Evolutionary conservation across 495 filamentous ascomycete genomes (phyloP), one percentile per base, ranked within the genome.

Genomic region (Xylaria acuta): DNA sequence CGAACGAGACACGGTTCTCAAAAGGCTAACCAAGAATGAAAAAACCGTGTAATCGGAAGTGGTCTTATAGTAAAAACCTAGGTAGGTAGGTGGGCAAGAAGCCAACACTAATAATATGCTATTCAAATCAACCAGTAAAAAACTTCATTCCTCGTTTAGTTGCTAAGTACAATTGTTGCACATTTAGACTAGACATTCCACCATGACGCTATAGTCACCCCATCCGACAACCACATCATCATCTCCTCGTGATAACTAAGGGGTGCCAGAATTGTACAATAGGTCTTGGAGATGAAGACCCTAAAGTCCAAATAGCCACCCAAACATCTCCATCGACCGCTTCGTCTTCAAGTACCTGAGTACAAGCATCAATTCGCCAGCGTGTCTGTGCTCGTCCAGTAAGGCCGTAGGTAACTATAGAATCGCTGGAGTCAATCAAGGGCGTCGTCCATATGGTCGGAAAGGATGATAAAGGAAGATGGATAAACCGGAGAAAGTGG

Each of bases 121-220:
- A 14, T 56, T 32, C 53, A 59, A 30, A 36, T 43, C n/a, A 69
- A 59, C 25, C 11, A 69, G 18, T 68, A 68, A 41, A 69, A 38
- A 59, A 59, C 38, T 59, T 69, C 53, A 69, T 69, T 69, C 66
- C 38, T 69, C 66, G 43, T 69, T 69, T 58, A 69, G 53, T 20
- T 68, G 65, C n/a, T 36, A 40, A 58, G 51, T 66, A 68, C 65
- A 69, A 53, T 58, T 59, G 40, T 58, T 69, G 51, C 51, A 59
- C 32, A 58, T 43, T 56, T 59, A 40, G 40, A 47, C 40, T 45
- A 25, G 30, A 51, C 38, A 60, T 60, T 41, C 67, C 54, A 69
- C 62, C 30, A 30, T 62, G 53, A 62, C 56, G 25, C 59, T n/a
- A 47, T 14, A 20, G 56, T 59, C 56, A 68, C 38, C 51, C 51